Percentiles rank a stretch among this genome's conserved stretches.
phyloP scores from a whole-genome alignment of 345 rosid genomes.

The Excoecaria agallocha region DNA sequence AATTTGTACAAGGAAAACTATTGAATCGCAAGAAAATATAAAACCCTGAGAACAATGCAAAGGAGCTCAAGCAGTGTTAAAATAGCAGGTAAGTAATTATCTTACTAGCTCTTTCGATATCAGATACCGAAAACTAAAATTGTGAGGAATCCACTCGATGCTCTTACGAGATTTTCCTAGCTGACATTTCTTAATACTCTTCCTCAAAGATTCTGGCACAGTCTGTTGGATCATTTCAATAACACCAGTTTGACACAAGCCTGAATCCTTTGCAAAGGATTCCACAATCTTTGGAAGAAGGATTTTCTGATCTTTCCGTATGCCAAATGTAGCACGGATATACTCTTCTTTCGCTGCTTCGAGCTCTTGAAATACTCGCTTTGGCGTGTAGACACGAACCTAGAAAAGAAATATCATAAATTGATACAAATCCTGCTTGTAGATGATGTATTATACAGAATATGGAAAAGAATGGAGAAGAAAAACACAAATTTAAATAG shows the following conservation, averaged over 20 bases:
- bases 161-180: constrained; percentile 57
- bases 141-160: constrained; percentile 91
- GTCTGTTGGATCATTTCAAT: constrained; percentile 62
- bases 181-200: constrained; percentile 50
- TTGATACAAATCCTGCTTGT: not conserved
- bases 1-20: constrained; percentile 35
- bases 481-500: no score
- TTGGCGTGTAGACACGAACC: constrained; percentile 81
- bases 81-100: constrained; percentile 26
- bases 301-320: constrained; percentile 70
- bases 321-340: constrained; percentile 65
- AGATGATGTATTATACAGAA: not conserved
- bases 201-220: constrained; percentile 60
- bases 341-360: constrained; percentile 87
- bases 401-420: constrained; percentile 25
- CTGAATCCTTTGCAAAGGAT: constrained; percentile 65
- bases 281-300: constrained; percentile 77
- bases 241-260: constrained; percentile 52
- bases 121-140: constrained; percentile 78
- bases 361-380: constrained; percentile 73
- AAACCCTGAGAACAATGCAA: constrained; percentile 14
- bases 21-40: constrained; percentile 14
- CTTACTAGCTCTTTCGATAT: constrained; percentile 72
- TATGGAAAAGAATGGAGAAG: not conserved
- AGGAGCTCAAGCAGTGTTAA: not conserved